Evolutionary conservation across 306 rosid genomes (phyloP), one percentile per base, ranked within the genome.

Genomic region (Citrullus colocynthis): DNA sequence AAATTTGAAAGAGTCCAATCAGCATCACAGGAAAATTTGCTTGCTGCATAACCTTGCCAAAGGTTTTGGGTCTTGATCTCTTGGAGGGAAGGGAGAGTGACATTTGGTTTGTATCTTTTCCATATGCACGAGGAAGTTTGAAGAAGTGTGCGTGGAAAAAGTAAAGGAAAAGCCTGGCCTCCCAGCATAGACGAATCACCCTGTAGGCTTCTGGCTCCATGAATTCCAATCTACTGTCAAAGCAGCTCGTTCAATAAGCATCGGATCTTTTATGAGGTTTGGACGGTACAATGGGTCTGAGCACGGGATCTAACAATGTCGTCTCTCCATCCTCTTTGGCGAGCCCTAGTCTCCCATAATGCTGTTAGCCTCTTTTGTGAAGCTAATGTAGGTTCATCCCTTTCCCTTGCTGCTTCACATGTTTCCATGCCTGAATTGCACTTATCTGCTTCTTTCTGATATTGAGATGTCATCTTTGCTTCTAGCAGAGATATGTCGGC

Each of bases 361-460:
- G 89, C 84, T 39, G 97, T 92, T 30, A 88, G 79, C 87, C 82
- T 92, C 89, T 87, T 87, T 64, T 91, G 98, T 16, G 87, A 85
- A n/a, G 54, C 89, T 42, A 90, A 80, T 59, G 91, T 59, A 51
- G 86, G 83, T 83, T 92, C 99, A 16, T 97, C 76, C 85, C 89
- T 91, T 89, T 96, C 98, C 84, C 99, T 87, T 0, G 97, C 97
- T 77, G 87, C 97, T 80, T 96, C 99, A 6, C 99, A 92, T 0
- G 99, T 96, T 81, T 91, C 99, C 99, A 96, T 96, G 77, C 98
- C 98, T 4, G 97, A 96, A 82, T 87, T 96, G 78, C 98, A 92
- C 89, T 91, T 96, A 86, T 96, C 99, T 48, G 99, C 99, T 86
- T 96, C 99, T 84, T 96, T 96, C 79, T 87, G 97, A 83, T 92